Percentiles rank a stretch among this genome's conserved stretches.
phyloP scores from a whole-genome alignment of 1,284 basidiomycete genomes.

The Pseudozyma hubeiensis region DNA sequence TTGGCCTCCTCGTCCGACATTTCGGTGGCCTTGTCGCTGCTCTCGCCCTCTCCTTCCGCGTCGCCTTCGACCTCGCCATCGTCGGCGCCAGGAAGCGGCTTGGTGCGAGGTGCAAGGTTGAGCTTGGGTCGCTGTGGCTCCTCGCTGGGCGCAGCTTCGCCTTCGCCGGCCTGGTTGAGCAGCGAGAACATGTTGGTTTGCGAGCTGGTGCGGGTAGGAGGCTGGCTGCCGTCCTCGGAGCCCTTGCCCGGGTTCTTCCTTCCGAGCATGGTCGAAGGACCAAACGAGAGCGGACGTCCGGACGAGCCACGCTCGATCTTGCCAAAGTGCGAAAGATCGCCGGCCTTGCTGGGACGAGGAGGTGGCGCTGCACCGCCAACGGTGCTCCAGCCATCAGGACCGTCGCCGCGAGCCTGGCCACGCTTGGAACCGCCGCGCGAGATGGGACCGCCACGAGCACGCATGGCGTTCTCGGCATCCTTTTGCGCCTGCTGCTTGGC shows the following conservation, averaged over 20 bases:
- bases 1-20: constrained; percentile 77
- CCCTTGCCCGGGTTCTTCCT: constrained; percentile 74
- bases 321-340: constrained; percentile 87
- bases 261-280: constrained; percentile 78
- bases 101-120: constrained; percentile 76
- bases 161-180: constrained; percentile 53
- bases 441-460: constrained; percentile 78
- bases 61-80: constrained; percentile 59
- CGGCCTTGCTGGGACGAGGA: constrained; percentile 79
- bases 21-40: constrained; percentile 73
- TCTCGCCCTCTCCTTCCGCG: constrained; percentile 68
- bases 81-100: constrained; percentile 71
- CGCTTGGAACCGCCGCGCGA: constrained; percentile 86
- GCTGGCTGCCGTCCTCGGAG: constrained; percentile 73
- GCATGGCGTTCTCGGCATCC: constrained; percentile 47
- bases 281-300: constrained; percentile 73
- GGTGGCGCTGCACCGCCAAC: constrained; percentile 74
- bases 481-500: constrained; percentile 71
- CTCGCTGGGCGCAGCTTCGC: constrained; percentile 65
- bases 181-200: constrained; percentile 83
- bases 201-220: constrained; percentile 81
- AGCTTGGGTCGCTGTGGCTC: constrained; percentile 79
- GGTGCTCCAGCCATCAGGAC: constrained; percentile 84
- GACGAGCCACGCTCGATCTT: constrained; percentile 72
- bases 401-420: constrained; percentile 73